A percentile compares a stretch with the other conserved stretches of the same genome.
These are phyloP conservation scores for Secale cereale DNA, from an alignment of 176 grass and related monocot species.

Conservation along the genomic window DNA sequence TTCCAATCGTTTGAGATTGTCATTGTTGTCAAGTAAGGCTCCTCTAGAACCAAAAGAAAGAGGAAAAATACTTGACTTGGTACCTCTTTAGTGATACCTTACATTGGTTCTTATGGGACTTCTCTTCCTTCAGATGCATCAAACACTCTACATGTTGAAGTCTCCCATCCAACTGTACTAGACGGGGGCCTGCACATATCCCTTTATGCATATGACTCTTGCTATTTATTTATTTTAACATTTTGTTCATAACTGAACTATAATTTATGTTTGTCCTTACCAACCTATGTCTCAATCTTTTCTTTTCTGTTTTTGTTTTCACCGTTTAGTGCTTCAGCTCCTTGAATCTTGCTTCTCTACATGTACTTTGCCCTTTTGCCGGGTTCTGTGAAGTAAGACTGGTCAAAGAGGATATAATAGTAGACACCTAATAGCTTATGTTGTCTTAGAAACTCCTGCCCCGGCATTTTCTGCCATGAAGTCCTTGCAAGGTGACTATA, in stretches of 20 bases:
- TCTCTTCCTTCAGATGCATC: no score
- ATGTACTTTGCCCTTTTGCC: constrained; percentile 80
- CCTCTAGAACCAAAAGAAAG: no score
- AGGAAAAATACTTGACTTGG: no score
- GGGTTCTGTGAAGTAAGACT: constrained; percentile 61
- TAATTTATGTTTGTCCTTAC: background rate
- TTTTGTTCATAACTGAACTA: background rate
- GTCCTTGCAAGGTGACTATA: constrained; percentile 58
- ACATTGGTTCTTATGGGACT: no score
- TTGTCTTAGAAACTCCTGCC: constrained; percentile 56
- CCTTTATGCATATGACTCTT: constrained; percentile 19
- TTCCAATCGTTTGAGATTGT: background rate
- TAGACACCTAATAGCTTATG: constrained; percentile 42
- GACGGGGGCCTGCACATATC: constrained; percentile 69
- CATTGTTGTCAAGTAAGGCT: constrained; percentile 8
- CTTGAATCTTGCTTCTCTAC: constrained; percentile 40
- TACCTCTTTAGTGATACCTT: background rate
- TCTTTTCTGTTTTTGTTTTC: background rate
- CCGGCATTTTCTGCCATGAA: constrained; percentile 50
- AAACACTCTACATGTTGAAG: constrained; percentile 63
- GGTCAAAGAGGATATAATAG: constrained; percentile 30
- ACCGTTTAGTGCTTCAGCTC: constrained; percentile 21
- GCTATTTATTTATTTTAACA: background rate
- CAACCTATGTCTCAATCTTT: background rate
- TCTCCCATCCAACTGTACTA: constrained; percentile 50